phyloP scores from a whole-genome alignment of 495 filamentous ascomycete genomes.

The Hypoxylon trugodes region DNA sequence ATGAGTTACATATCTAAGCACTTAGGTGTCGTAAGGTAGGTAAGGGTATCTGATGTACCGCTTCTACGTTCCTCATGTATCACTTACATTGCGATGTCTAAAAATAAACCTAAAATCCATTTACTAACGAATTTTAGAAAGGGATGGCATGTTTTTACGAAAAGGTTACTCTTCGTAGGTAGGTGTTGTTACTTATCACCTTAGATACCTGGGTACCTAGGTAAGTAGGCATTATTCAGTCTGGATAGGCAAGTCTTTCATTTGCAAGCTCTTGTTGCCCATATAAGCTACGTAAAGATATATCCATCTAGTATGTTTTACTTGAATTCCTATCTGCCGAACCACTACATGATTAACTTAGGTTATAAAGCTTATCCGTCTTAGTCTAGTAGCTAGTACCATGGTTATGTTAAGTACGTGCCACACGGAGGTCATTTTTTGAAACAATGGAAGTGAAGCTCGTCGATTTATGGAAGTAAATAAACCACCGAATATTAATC shows the following conservation, averaged over 20 bases:
- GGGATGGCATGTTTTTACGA: neutral
- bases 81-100: too few species aligned
- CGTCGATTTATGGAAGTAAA: neutral
- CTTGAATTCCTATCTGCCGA: neutral
- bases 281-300: neutral
- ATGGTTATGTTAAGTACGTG: neutral
- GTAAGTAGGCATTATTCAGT: neutral
- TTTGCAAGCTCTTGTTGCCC: neutral
- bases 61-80: too few species aligned
- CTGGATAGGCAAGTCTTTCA: neutral
- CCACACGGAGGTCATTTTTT: neutral
- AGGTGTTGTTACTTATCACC: neutral
- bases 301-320: neutral
- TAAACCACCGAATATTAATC: slow-evolving; percentile 2
- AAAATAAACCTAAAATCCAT: neutral
- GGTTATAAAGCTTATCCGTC: neutral
- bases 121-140: neutral
- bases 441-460: neutral
- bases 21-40: too few species aligned
- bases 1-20: too few species aligned
- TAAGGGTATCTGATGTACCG: too few species aligned
- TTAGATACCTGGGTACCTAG: neutral
- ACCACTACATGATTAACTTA: neutral
- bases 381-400: neutral
- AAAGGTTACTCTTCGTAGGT: neutral